Base-by-base conservation (phyloP, 2,329 filamentous ascomycete genomes). In the Ilyonectria robusta region DNA sequence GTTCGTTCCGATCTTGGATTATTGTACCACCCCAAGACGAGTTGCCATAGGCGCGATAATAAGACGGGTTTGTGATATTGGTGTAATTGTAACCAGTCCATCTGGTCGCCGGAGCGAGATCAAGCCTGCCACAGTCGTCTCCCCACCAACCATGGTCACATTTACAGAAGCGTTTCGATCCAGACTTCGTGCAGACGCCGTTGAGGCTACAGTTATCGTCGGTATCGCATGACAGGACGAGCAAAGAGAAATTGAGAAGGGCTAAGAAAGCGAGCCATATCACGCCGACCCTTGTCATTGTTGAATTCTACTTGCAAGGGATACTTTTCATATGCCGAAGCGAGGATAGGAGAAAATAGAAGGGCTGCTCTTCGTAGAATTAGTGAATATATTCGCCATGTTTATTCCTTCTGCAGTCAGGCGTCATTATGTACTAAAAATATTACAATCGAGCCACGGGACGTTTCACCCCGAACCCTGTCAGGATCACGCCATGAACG, bases 21-120 rank as follows among this genome's bases (percentile, higher is more conserved):
- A 86, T 84, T 13, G 80, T 80, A 0, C 82, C 83, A 15, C 84
- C 83, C 85, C 84, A 86, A 0, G 84, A 86, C 0, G 84, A 84
- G 59, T 83, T 86, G 4, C 81, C 78, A 0, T 70, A 75, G 54
- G 82, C 84, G 17, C 80, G 78, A 1, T 72, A 75, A 21, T 46
- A 21, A 21, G 44, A 23, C 9, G 44, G 44, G 9, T 46, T n/a
- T 42, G 40, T n/a, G 15, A 42, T 19, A 23, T 46, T 21, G 4
- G 84, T 86, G 61, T 82, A 76, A 66, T 87, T 86, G 70, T 86
- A 86, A 1, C 84, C 85, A 0, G 78, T 80, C 48, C 77, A 73
- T 40, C 79, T 73, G 4, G 76, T 79, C 0, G 81, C 83, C 0
- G 84, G 83, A 1, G 75, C 77, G 3, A 86, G 77, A 60, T 86